phyloP scores from a whole-genome alignment of 371 early-diverging fungal genomes.

The Umbelopsis sp. region DNA sequence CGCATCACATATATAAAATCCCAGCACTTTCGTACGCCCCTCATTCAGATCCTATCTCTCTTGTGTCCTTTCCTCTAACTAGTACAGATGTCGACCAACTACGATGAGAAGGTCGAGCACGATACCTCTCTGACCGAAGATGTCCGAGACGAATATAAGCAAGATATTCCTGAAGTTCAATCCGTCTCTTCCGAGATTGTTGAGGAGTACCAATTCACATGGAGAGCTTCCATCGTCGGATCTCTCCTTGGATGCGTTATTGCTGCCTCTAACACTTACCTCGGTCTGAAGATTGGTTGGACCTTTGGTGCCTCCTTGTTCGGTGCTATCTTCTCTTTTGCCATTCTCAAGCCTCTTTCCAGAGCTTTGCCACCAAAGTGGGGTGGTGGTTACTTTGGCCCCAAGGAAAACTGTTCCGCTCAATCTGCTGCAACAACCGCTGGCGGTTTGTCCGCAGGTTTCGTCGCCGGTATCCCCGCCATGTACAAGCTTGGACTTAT shows the following conservation, averaged over 20 bases:
- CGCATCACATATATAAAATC: not conserved
- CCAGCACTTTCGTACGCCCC: not conserved
- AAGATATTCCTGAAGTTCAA: conserved; percentile 17
- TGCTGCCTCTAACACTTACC: conserved; percentile 75
- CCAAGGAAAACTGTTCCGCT: conserved; percentile 71
- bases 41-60: not conserved
- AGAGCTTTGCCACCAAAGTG: conserved; percentile 41
- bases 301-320: conserved; percentile 74
- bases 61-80: not conserved
- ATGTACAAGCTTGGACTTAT: conserved; percentile 69
- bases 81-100: not conserved
- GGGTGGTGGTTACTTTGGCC: conserved; percentile 71
- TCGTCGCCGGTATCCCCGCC: conserved; percentile 74
- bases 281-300: conserved; percentile 76
- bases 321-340: conserved; percentile 74
- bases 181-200: conserved; percentile 17
- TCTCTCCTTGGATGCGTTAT: conserved; percentile 71
- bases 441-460: conserved; percentile 73
- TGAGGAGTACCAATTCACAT: conserved; percentile 55
- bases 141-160: conserved; percentile 37
- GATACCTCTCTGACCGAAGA: conserved; percentile 81
- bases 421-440: conserved; percentile 75
- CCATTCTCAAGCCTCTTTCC: conserved; percentile 66
- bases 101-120: conserved; percentile 52
- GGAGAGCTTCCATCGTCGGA: conserved; percentile 70